phyloP scores from a whole-genome alignment of 75 land plant species.

The Azolla pinnata region DNA sequence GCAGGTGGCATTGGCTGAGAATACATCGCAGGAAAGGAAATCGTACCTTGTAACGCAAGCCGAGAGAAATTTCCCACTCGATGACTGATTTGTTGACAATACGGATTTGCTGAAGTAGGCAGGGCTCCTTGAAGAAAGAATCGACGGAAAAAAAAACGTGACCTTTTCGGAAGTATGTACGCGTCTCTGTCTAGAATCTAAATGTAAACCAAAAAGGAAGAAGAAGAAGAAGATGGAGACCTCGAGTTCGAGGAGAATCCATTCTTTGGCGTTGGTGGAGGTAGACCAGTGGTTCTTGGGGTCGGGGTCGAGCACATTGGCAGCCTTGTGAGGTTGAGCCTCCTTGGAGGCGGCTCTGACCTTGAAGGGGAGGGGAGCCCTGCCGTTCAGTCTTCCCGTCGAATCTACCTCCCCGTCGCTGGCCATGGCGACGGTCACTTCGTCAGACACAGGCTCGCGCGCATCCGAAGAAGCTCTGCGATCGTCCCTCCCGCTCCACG shows the following conservation, averaged over 20 bases:
- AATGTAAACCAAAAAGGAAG: neutral
- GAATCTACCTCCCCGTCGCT: no score
- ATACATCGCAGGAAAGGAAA: neutral
- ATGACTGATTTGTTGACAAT: slow-evolving; percentile 89
- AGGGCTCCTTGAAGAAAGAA: no score
- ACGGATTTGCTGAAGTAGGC: slow-evolving; percentile 74
- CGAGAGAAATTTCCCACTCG: slow-evolving; percentile 89
- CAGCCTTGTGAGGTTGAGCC: slow-evolving; percentile 72
- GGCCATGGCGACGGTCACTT: no score
- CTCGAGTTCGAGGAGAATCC: slow-evolving; percentile 86
- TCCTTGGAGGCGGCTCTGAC: slow-evolving; percentile 71
- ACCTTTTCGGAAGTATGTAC: no score
- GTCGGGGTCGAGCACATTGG: slow-evolving; percentile 76
- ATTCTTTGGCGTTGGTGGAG: slow-evolving; percentile 88
- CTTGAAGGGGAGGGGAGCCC: slow-evolving; percentile 62
- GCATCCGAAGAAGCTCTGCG: no score
- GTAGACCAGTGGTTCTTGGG: slow-evolving; percentile 89
- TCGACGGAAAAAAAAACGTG: no score
- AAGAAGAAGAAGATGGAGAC: slow-evolving; percentile 20
- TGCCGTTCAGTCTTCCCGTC: no score
- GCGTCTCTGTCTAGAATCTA: no score
- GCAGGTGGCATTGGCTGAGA: neutral
- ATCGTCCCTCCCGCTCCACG: no score
- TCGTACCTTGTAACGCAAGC: slow-evolving; percentile 85
- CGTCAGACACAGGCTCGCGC: no score